Base-by-base conservation (phyloP, 1,284 basidiomycete species). In the Ustilago hordei region DNA sequence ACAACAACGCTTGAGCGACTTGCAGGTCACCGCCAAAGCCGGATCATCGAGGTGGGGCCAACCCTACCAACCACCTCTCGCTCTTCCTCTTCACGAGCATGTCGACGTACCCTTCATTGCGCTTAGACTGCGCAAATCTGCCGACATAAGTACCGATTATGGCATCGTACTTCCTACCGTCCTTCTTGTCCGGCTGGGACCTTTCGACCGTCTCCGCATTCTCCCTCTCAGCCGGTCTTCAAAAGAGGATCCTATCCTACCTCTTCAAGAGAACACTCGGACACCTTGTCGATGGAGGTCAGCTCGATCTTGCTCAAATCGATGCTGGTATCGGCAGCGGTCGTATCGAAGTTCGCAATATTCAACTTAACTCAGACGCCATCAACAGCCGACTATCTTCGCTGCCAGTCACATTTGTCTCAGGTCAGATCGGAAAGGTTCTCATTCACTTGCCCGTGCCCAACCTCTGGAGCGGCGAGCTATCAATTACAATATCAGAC, bases 301-400 rank as follows among this genome's bases (percentile, higher is more conserved):
- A 95, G 81, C 90, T 98, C 67, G 93, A 97, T 86, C 89, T 91
- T 57, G 90, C 92, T 65, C 91, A 95, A 86, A 92, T 98, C 82
- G 94, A 97, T 81, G 93, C 94, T 31, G 94, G 96, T 86, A 92
- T 98, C 79, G 92, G 93, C 8, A 92, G 91, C 53, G 95, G 95
- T 15, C 91, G 90, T 83, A 91, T 98, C 15, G 93, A 95, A 86
- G 89, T 98, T 35, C 91, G 92, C 73, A 91, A 94, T 78, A 88
- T 98, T 53, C 91, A 94, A 85, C 87, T 98, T 48, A 91, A 95
- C 84, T 89, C 89, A 54, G 88, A 68, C 12, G 71, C 76, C 11
- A 69, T 75, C 68, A 74, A 75, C 23, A 58, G 41, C 12, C 69
- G 55, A 7, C 43, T 58, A 23, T 41, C 48, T 19, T 57, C 35